Evolutionary conservation across 2,329 filamentous ascomycete species (phyloP), one percentile per base, ranked within the genome.

Genomic region (Claviceps cyperi): DNA sequence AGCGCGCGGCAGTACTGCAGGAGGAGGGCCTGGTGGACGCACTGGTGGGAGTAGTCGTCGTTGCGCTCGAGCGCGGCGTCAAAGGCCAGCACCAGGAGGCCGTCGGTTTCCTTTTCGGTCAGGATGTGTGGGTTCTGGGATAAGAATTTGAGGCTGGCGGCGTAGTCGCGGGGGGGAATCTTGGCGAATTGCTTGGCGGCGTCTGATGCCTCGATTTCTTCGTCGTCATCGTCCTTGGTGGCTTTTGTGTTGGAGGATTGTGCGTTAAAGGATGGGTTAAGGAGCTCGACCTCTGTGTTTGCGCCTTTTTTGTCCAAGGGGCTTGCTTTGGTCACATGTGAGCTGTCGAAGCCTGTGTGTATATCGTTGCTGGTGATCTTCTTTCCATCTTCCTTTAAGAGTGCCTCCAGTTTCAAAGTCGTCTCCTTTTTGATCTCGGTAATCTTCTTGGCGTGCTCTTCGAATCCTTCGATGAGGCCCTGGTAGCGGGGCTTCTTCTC

Each of bases 281-380:
- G 69, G 3, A 94, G 77, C 67, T 94, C 86, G 45, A 86, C 73
- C 53, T 74, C 67, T 52, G 70, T 68, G 35, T 72, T 64, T 54
- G 73, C 66, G 44, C 70, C 72, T 61, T 72, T 72, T 52, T 70
- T 71, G 39, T 71, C 69, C 7, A 57, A 59, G 2, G 71, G 59
- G 48, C 69, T 67, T 7, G 73, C 64, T 65, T 88, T 91, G 59
- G 78, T 74, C 49, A 98, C 80, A 57, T 84, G 78, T 2, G 90
- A 94, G 64, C 81, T 91, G 67, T 94, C 82, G 64, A 98, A 98
- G 5, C 92, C 92, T 2, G 84, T 89, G 60, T 90, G 85, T 58
- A 94, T 80, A 57, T 80, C 77, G 56, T 95, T 90, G 62, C 90
- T 97, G 11, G 92, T 98, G 55, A 98, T 98, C 71, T 97, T 96